phyloP scores from a whole-genome alignment of 768 basidiomycete species.

The Chalciporus piperatus region DNA sequence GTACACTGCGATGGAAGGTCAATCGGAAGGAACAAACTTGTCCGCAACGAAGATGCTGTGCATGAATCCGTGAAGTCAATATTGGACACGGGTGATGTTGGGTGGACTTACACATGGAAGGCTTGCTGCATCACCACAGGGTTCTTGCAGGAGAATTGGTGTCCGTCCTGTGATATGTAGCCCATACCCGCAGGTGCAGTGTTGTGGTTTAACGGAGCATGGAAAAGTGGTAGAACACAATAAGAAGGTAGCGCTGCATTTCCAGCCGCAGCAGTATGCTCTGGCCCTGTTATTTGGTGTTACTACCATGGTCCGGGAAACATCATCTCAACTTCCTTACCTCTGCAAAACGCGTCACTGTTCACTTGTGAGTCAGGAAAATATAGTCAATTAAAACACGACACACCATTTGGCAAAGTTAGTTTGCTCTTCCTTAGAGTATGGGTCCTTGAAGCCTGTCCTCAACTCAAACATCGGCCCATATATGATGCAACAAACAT shows the following conservation, averaged over 20 bases:
- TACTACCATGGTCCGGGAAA: background rate
- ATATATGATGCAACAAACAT: background rate
- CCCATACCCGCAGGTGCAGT: slow-evolving; percentile 45
- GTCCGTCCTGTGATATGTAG: too few relatives aligned
- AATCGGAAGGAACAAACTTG: background rate
- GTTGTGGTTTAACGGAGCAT: slow-evolving; percentile 30
- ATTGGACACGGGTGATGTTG: background rate
- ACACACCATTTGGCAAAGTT: slow-evolving; percentile 48
- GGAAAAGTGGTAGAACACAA: slow-evolving; percentile 51
- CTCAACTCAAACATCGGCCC: background rate
- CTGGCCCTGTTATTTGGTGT: slow-evolving; percentile 34
- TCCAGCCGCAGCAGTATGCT: slow-evolving; percentile 39
- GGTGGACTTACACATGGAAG: slow-evolving; percentile 49
- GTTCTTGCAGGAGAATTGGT: slow-evolving; percentile 48
- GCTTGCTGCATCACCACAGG: slow-evolving; percentile 46
- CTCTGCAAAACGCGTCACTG: slow-evolving; percentile 46
- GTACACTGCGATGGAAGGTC: slow-evolving; percentile 4
- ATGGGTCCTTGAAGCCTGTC: slow-evolving; percentile 55
- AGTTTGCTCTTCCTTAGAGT: slow-evolving; percentile 47
- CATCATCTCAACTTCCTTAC: slow-evolving; percentile 19
- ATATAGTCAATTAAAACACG: background rate
- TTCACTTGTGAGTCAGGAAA: background rate
- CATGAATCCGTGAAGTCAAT: background rate
- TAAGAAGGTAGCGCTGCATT: slow-evolving; percentile 44
- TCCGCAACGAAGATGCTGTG: slow-evolving; percentile 23